phyloP scores from a whole-genome alignment of 257 asterid species.

The Scutellaria galericulata region DNA sequence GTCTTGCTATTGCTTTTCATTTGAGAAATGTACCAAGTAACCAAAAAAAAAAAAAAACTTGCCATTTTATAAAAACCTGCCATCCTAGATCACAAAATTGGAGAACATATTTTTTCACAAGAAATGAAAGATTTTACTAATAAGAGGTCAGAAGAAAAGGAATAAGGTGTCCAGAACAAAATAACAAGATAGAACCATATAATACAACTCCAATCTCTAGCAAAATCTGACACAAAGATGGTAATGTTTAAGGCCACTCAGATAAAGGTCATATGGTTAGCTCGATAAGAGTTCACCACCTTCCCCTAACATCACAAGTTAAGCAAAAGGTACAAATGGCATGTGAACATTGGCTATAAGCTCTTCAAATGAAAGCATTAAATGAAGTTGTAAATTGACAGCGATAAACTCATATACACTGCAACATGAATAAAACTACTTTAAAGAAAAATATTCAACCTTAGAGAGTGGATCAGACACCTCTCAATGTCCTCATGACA shows the following conservation, averaged over 20 bases:
- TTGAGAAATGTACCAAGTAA: slow-evolving; percentile 24
- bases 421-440: slow-evolving; percentile 3
- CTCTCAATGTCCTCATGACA: not conserved
- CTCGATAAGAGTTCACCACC: slow-evolving; percentile 9
- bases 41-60: not conserved
- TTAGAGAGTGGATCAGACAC: not conserved
- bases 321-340: slow-evolving; percentile 24
- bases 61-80: not conserved
- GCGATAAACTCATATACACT: not conserved
- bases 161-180: no score
- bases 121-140: no score
- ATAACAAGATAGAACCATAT: no score
- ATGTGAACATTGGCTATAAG: slow-evolving; percentile 7
- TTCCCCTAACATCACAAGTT: slow-evolving; percentile 22
- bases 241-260: slow-evolving; percentile 4
- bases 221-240: no score
- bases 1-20: slow-evolving; percentile 21
- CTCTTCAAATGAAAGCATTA: slow-evolving; percentile 10
- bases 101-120: no score
- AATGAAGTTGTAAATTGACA: slow-evolving; percentile 18
- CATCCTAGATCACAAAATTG: slow-evolving; percentile 5
- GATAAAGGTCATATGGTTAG: slow-evolving; percentile 6
- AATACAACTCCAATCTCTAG: no score
- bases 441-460: not conserved
- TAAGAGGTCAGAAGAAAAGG: no score